A percentile compares a stretch with the other conserved stretches of the same genome.
Evolutionary conservation across 192 early-diverging fungal genomes (phyloP).

Genomic region (Funneliformis mosseae): DNA sequence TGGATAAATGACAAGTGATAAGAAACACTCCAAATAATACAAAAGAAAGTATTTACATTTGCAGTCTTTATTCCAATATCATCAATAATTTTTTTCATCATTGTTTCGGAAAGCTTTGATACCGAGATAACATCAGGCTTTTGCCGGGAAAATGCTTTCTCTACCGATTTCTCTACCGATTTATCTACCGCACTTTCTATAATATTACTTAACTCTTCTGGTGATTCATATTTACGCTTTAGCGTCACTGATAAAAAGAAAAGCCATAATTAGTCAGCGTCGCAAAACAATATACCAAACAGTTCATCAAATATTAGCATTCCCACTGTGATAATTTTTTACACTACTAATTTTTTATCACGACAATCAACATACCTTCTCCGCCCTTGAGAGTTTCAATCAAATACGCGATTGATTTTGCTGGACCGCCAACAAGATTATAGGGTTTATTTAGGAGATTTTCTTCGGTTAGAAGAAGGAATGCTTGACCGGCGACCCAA

Average conservation of each 20-base stretch:
- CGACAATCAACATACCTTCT: slow-evolving; percentile 21
- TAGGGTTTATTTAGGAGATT: slow-evolving; percentile 14
- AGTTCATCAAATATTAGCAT: background rate
- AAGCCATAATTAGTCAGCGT: slow-evolving; percentile 1
- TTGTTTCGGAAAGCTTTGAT: slow-evolving; percentile 22
- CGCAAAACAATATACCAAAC: background rate
- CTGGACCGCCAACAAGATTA: slow-evolving; percentile 5
- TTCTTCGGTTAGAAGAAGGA: slow-evolving; percentile 16
- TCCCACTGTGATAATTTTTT: background rate
- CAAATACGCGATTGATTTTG: slow-evolving; percentile 17
- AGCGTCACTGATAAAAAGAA: slow-evolving; percentile 13
- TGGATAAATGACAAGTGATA: slow-evolving; percentile 23
- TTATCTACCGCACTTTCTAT: slow-evolving; percentile 7
- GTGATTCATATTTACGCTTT: slow-evolving; percentile 29
- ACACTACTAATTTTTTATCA: background rate
- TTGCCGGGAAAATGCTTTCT: slow-evolving; percentile 20
- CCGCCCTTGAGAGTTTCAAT: too few relatives aligned
- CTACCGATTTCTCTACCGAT: too few relatives aligned
- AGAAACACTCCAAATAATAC: slow-evolving; percentile 21
- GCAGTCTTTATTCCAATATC: slow-evolving; percentile 3
- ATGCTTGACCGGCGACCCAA: slow-evolving; percentile 2
- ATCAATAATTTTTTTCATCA: slow-evolving; percentile 7
- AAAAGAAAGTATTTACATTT: slow-evolving; percentile 16
- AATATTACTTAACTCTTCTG: background rate
- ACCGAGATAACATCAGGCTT: background rate